These are phyloP conservation scores for Kodamaea plutei DNA, from an alignment of 1,139 yeast genomes.

Conservation along the genomic window DNA sequence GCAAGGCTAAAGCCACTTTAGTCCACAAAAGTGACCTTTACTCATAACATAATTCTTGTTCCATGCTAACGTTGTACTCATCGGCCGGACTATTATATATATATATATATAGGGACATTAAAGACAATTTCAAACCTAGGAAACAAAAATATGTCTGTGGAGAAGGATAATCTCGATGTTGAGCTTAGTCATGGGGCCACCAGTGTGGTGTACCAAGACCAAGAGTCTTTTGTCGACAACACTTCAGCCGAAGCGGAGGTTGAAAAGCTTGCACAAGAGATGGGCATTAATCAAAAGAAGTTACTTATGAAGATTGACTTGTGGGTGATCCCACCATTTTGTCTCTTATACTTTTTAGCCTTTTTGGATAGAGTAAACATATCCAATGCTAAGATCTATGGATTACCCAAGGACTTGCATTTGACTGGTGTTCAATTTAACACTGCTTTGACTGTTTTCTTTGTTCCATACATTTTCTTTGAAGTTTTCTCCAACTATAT, in stretches of 20 bases:
- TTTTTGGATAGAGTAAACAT: constrained; percentile 73
- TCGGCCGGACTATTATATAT: too few relatives aligned
- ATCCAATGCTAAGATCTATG: constrained; percentile 69
- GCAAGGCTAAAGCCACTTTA: too few relatives aligned
- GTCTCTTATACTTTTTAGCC: constrained; percentile 62
- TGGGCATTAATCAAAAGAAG: constrained; percentile 37
- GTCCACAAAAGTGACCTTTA: too few relatives aligned
- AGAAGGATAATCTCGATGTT: too few relatives aligned
- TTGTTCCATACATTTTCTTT: constrained; percentile 64
- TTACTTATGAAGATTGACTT: constrained; percentile 62
- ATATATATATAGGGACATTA: too few relatives aligned
- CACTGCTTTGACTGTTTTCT: constrained; percentile 61
- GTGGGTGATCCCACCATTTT: constrained; percentile 67
- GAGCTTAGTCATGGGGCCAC: too few relatives aligned
- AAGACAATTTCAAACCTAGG: too few relatives aligned
- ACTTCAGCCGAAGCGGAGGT: constrained; percentile 18
- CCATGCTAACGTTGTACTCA: too few relatives aligned
- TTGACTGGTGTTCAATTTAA: constrained; percentile 60
- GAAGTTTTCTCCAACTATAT: constrained; percentile 66
- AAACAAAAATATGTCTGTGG: too few relatives aligned
- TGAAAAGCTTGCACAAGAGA: constrained; percentile 26
- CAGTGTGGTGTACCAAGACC: too few relatives aligned
- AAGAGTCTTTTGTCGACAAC: constrained; percentile 4
- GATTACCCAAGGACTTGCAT: constrained; percentile 49
- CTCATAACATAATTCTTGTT: too few relatives aligned